These are phyloP conservation scores for Silene conica DNA, from an alignment of 148 eudicot species.

Conservation along the genomic window DNA sequence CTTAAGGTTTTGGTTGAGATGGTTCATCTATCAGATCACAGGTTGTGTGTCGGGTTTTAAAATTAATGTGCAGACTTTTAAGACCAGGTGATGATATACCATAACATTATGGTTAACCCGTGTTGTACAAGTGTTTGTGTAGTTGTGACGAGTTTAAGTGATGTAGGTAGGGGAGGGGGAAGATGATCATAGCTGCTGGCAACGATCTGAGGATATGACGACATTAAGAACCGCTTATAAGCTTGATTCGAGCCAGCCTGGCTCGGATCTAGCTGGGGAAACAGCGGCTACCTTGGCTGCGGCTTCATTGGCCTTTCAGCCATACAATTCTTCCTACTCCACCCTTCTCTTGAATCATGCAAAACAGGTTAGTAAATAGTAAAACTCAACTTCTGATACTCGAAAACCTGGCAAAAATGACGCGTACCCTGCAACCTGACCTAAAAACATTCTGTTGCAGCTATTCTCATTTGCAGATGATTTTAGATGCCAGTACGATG, in stretches of 20 bases:
- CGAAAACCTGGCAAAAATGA: not conserved
- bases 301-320: constrained; percentile 63
- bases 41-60: no score
- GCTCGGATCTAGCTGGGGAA: constrained; percentile 87
- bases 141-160: not conserved
- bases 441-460: constrained; percentile 16
- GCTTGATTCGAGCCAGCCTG: constrained; percentile 52
- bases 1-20: no score
- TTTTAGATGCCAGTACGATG: constrained; percentile 36
- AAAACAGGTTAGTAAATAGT: constrained; percentile 61
- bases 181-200: constrained; percentile 84
- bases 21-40: no score
- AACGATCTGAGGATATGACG: constrained; percentile 81
- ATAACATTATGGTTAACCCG: no score
- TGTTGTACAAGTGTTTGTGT: not conserved
- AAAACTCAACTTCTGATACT: not conserved
- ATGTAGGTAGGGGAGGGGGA: constrained; percentile 80
- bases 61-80: no score
- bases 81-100: no score
- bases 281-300: constrained; percentile 94
- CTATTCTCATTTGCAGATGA: constrained; percentile 43
- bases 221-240: constrained; percentile 65
- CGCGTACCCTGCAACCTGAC: not conserved
- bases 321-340: constrained; percentile 78
- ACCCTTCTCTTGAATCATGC: constrained; percentile 55